These are phyloP conservation scores for Pythium brassicae DNA, from an alignment of 352 stramenopile genomes.

Conservation along the genomic window DNA sequence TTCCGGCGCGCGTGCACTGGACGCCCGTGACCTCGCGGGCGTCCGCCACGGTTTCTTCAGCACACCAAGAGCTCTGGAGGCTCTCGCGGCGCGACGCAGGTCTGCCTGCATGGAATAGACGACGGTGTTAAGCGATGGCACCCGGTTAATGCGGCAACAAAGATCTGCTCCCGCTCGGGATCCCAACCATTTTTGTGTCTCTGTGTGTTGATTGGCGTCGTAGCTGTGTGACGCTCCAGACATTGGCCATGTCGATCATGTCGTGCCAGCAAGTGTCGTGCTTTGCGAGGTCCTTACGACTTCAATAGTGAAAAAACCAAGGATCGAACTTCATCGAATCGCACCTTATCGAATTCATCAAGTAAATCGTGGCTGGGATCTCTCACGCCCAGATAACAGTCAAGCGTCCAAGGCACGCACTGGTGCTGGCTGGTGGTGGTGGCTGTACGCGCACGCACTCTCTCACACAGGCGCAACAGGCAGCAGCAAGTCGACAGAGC, in stretches of 20 bases:
- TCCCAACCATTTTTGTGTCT: neutral
- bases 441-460: too few species aligned
- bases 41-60: conserved; percentile 4
- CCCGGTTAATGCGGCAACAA: conserved; percentile 87
- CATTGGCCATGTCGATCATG: too few species aligned
- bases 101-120: conserved; percentile 85
- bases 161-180: conserved; percentile 17
- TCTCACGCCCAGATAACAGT: neutral
- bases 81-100: conserved; percentile 4
- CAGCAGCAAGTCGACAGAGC: too few species aligned
- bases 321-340: too few species aligned
- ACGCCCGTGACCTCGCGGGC: neutral
- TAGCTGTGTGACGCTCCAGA: neutral
- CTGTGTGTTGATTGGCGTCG: neutral
- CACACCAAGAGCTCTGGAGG: conserved; percentile 4
- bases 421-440: too few species aligned
- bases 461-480: too few species aligned
- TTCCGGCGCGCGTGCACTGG: conserved; percentile 10
- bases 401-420: too few species aligned
- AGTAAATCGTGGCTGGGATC: neutral
- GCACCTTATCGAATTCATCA: too few species aligned
- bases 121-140: conserved; percentile 92
- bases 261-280: too few species aligned
- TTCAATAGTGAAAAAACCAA: conserved; percentile 1
- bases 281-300: too few species aligned